These are phyloP conservation scores for Naganishia randhawae DNA, from an alignment of 768 basidiomycete species.

Conservation along the genomic window DNA sequence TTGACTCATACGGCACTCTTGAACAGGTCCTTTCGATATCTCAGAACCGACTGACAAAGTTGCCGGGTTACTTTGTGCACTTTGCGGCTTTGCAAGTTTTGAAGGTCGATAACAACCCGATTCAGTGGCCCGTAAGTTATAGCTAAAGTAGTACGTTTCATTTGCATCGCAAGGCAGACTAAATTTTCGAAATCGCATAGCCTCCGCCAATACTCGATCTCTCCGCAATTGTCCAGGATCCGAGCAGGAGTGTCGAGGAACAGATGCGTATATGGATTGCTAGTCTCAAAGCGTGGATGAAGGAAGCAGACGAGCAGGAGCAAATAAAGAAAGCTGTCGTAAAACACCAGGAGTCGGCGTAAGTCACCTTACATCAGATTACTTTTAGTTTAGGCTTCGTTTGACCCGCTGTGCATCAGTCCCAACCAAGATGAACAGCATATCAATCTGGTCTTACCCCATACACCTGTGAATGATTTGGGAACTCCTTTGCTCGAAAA, in stretches of 20 bases:
- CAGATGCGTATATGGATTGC: slow-evolving; percentile 69
- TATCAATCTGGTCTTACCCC: too few relatives aligned
- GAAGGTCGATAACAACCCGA: slow-evolving; percentile 83
- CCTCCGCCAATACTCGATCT: slow-evolving; percentile 10
- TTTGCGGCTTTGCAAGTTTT: slow-evolving; percentile 72
- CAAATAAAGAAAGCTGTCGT: slow-evolving; percentile 27
- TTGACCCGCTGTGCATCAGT: background rate
- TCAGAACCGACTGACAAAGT: slow-evolving; percentile 72
- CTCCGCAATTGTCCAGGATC: background rate
- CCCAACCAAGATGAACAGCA: background rate
- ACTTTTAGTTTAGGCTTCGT: background rate
- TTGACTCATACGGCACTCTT: background rate
- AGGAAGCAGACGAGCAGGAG: slow-evolving; percentile 51
- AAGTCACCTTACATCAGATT: background rate
- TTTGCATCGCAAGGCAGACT: background rate
- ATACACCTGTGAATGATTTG: slow-evolving; percentile 2
- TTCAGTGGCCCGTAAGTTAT: slow-evolving; percentile 75
- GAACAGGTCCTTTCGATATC: slow-evolving; percentile 76
- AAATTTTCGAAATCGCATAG: background rate
- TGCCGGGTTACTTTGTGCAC: slow-evolving; percentile 73
- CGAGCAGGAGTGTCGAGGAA: slow-evolving; percentile 48
- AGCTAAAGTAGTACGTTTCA: background rate
- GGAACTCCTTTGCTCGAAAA: slow-evolving; percentile 1
- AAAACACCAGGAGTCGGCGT: background rate
- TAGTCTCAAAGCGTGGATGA: slow-evolving; percentile 70